Percentiles rank a stretch among this genome's conserved stretches.
Evolutionary conservation across 768 basidiomycete species (phyloP).

Genomic region (Suillus placidus): DNA sequence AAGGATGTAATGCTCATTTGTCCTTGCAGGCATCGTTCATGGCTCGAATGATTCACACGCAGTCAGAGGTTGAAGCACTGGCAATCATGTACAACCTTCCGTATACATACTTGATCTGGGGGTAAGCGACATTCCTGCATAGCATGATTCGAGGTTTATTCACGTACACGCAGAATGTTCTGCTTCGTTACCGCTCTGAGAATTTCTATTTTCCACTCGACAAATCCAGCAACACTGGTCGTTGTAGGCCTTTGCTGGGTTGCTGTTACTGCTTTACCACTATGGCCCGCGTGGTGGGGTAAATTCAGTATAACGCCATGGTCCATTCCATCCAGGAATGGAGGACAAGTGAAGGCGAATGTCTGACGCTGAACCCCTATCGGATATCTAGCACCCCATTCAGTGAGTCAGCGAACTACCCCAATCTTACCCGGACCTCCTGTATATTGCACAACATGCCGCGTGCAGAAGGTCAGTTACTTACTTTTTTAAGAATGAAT

Average conservation of each 20-base stretch:
- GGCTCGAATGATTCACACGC: constrained; percentile 13
- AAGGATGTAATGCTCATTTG: not conserved
- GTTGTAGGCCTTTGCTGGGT: constrained; percentile 8
- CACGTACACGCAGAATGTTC: constrained; percentile 9
- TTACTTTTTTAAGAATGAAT: too few relatives aligned
- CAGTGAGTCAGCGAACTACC: too few relatives aligned
- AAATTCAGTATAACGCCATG: not conserved
- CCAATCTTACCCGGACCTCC: too few relatives aligned
- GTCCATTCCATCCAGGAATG: not conserved
- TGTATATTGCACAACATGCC: too few relatives aligned
- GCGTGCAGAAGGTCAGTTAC: too few relatives aligned
- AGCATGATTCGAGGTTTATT: not conserved
- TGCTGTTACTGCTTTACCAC: not conserved
- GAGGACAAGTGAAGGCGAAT: too few relatives aligned
- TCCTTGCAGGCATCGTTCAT: constrained; percentile 22
- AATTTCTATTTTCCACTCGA: constrained; percentile 7
- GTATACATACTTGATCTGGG: constrained; percentile 34
- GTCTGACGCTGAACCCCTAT: not conserved
- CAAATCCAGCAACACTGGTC: not conserved
- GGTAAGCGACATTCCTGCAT: constrained; percentile 16
- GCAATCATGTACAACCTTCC: constrained; percentile 37
- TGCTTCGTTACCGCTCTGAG: constrained; percentile 13
- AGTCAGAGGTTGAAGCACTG: constrained; percentile 28
- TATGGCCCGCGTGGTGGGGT: constrained; percentile 9
- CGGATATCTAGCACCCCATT: too few relatives aligned